Evolutionary conservation across 257 asterid genomes (phyloP).

Genomic region (Schizonepeta tenuifolia): DNA sequence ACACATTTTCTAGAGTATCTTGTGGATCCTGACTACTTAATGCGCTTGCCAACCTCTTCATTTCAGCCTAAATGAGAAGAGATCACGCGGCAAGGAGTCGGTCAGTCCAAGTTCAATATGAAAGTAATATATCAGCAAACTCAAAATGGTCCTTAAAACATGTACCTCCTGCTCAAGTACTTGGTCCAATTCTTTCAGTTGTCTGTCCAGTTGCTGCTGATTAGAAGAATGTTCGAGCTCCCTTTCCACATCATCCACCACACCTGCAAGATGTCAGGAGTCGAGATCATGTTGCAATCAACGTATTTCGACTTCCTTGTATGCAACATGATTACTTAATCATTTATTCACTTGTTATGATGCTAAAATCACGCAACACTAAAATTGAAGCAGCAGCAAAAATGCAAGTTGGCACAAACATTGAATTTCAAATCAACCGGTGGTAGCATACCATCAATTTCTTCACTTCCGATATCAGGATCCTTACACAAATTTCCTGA

Average conservation of each 20-base stretch:
- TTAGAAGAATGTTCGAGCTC: constrained; percentile 91
- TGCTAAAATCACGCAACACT: too few species aligned
- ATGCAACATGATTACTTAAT: too few species aligned
- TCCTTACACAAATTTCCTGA: constrained; percentile 47
- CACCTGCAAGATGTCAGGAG: constrained; percentile 51
- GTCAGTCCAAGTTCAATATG: neutral
- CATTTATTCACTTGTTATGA: too few species aligned
- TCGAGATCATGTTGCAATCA: constrained; percentile 24
- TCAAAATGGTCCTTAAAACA: constrained; percentile 4
- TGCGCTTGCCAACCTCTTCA: constrained; percentile 70
- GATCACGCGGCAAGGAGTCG: constrained; percentile 1
- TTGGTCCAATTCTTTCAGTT: constrained; percentile 88
- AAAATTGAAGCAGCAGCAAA: neutral
- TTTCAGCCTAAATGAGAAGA: constrained; percentile 71
- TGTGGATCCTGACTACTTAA: too few species aligned
- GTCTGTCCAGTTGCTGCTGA: constrained; percentile 82
- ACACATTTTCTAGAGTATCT: too few species aligned
- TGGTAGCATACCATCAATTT: constrained; percentile 60
- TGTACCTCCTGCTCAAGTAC: constrained; percentile 90
- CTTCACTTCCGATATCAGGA: constrained; percentile 52
- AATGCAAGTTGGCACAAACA: constrained; percentile 14
- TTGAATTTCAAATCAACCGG: neutral
- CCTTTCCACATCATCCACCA: constrained; percentile 73
- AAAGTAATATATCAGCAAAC: neutral
- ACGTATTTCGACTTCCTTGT: too few species aligned